Evolutionary conservation across 495 filamentous ascomycete species (phyloP), one percentile per base, ranked within the genome.

Genomic region (Podospora australis): DNA sequence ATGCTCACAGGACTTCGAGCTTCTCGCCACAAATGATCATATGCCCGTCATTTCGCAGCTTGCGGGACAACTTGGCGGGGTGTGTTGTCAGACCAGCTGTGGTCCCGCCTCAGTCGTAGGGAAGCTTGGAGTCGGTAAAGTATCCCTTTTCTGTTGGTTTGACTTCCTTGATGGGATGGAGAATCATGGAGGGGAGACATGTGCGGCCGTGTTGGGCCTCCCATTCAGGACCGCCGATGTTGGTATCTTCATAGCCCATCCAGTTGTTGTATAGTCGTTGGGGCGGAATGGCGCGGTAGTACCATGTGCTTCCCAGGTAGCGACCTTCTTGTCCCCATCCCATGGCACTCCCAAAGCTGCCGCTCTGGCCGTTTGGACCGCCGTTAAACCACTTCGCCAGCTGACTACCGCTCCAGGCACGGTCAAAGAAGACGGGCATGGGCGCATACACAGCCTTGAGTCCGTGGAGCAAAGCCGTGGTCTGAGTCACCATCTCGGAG

Each of bases 401-500:
- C 49, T 76, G 75, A 14, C 66, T 58, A 1, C 75, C 71, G 20
- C 66, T 65, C 78, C 82, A 87, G 8, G 69, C 65, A 22, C 74
- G 68, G 48, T 86, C 83, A 16, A 81, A 75, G 60, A 78, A 89
- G 39, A 88, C 80, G 1, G 86, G 84, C 56, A 87, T 80, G 3
- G 83, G 83, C 10, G 75, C 78, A 41, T 75, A 80, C 6, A 85
- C 80, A 1, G 80, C 74, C 60, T 90, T 89, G 40, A 88, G 69
- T 2, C 86, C 85, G 58, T 88, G 84, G 20, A 83, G 73, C 6
- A 89, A 65, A 0, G 82, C 71, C 11, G 75, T 75, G 0, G 82
- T 84, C 22, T 75, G 74, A 1, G 84, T 77, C 29, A 75, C 79
- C 83, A 87, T 86, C 55, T 89, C 84, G 1, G 81, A 81, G 7